A percentile compares a stretch with the other conserved stretches of the same genome.
These are phyloP conservation scores for Binderoboletus segoi DNA, from an alignment of 1,284 basidiomycete genomes.

Conservation along the genomic window DNA sequence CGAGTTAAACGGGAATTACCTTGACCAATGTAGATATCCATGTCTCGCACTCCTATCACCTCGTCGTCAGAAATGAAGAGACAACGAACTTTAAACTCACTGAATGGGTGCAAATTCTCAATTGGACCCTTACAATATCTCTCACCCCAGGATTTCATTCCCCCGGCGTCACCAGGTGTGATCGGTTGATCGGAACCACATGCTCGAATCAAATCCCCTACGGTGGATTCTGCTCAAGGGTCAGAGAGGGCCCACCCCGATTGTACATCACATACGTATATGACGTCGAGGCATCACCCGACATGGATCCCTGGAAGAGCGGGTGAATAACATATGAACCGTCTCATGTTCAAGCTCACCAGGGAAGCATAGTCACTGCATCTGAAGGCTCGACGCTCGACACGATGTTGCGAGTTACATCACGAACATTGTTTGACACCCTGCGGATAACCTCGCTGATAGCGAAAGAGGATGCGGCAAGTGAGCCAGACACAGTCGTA, in stretches of 20 bases:
- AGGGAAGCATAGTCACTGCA: too few species aligned
- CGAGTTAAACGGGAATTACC: neutral
- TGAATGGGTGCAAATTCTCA: too few species aligned
- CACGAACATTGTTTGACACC: neutral
- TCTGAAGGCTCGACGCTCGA: neutral
- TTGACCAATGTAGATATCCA: neutral
- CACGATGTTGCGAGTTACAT: neutral
- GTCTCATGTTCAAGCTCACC: neutral
- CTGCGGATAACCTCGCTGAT: neutral
- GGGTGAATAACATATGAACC: neutral
- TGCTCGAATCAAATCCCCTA: neutral
- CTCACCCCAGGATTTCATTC: neutral
- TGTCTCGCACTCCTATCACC: neutral
- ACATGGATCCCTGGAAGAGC: neutral
- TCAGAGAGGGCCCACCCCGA: neutral
- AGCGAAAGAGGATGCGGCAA: neutral
- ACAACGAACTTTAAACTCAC: too few species aligned
- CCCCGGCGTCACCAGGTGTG: neutral
- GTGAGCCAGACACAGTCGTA: neutral
- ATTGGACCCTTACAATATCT: neutral
- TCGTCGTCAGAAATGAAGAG: neutral
- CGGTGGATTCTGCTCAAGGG: neutral
- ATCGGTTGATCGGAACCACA: too few species aligned
- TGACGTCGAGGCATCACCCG: slow-evolving; percentile 6
- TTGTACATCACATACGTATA: neutral